Evolutionary conservation across 371 early-diverging fungal genomes (phyloP).

Genomic region (Mucor velutinosus): DNA sequence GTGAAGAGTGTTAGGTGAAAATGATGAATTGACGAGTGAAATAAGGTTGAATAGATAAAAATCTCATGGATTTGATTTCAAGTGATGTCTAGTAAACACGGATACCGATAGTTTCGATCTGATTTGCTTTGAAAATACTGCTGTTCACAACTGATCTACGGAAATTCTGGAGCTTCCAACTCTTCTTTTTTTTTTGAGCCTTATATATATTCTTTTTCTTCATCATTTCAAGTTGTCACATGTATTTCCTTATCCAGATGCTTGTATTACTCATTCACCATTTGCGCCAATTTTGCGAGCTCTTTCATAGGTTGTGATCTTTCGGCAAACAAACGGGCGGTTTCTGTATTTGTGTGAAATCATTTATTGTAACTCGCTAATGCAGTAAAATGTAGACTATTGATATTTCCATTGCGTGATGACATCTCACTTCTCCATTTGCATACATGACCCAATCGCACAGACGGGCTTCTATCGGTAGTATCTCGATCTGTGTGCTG

Average conservation of each 20-base stretch:
- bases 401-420: not conserved
- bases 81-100: not conserved
- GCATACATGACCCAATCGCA: too few species aligned
- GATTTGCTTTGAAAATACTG: not conserved
- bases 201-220: not conserved
- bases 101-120: not conserved
- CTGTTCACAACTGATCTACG: not conserved
- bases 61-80: not conserved
- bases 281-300: conserved; percentile 22
- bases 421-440: not conserved
- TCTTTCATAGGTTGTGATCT: not conserved
- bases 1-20: not conserved
- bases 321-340: not conserved
- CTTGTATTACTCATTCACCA: not conserved
- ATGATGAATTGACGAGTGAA: not conserved
- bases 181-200: not conserved
- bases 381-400: not conserved
- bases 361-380: not conserved
- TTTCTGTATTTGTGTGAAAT: not conserved
- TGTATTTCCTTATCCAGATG: not conserved
- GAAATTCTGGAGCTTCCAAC: not conserved
- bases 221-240: not conserved
- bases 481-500: not conserved
- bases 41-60: not conserved
- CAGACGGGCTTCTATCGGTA: not conserved